Base-by-base conservation (phyloP, 164 flowering plant genomes). In the Stephania yunnanensis region DNA sequence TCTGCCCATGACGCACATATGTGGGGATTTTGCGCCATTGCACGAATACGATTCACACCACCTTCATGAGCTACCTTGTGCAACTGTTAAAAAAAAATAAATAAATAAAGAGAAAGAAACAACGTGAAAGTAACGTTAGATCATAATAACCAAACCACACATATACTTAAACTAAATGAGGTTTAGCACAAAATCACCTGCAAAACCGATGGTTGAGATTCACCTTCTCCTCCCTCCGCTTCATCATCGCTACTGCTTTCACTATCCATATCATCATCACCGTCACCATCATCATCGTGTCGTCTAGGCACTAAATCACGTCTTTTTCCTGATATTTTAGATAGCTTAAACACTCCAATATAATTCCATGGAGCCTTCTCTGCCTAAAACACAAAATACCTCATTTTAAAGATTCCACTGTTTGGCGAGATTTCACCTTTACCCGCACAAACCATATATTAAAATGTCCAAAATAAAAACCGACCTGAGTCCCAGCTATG, bases 1-100 rank as follows among this genome's bases (percentile, higher is more conserved):
- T 96, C 98, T 13, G 86, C 94, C 98, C 97, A 96, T 58, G 98
- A 85, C 44, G 97, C 99, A 87, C 94, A 89, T 77, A 96, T 91
- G 76, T 96, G 97, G 63, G 98, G 97, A 76, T 82, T 84, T 75
- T 96, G 97, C 48, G 86, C 61, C 98, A 95, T 93, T 31, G 94
- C 88, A 68, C 98, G 95, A 70, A 93, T 91, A 19, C 98, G 89
- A 78, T 96, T 96, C 22, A 96, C 88, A 80, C 94, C 82, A 76
- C 99, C 98, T 74, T 87, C 86, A 89, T 92, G 99, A 61, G 86
- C 80, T 72, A 94, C 90, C 85, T 86, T 90, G 72, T 88, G 93
- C 70, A 90, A 42, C 99, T 96, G 90, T 74, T 53, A 69, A 75
- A 75, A 4, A 65, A 29, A 68, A 68, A 42, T 64, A 64, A 45